phyloP scores from a whole-genome alignment of 805 yeast genomes.

The Nakazawaea anatomiae region DNA sequence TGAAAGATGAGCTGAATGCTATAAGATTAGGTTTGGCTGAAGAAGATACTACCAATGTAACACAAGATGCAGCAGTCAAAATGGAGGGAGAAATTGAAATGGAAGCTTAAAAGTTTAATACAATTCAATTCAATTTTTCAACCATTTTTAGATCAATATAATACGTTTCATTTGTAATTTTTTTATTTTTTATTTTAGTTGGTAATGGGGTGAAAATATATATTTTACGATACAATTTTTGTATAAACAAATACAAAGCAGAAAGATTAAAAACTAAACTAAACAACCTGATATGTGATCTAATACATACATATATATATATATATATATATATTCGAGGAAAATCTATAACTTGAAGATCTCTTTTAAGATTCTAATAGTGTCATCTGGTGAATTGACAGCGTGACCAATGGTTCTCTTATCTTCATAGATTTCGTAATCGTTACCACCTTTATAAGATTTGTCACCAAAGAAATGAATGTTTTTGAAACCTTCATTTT shows the following conservation, averaged over 20 bases:
- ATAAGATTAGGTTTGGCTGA: slow-evolving; percentile 1
- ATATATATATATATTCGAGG: too few species aligned
- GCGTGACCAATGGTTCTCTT: slow-evolving; percentile 94
- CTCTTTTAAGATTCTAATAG: slow-evolving; percentile 80
- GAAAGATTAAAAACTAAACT: too few species aligned
- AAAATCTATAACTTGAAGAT: slow-evolving; percentile 47
- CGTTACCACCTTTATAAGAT: slow-evolving; percentile 96
- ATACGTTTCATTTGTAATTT: neutral
- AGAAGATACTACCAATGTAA: neutral
- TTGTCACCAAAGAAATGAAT: slow-evolving; percentile 99
- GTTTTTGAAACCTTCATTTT: slow-evolving; percentile 71
- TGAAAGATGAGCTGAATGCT: slow-evolving; percentile 7
- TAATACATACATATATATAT: too few species aligned
- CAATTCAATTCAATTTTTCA: too few species aligned
- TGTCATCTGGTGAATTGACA: slow-evolving; percentile 84
- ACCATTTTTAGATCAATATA: too few species aligned
- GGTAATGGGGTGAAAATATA: too few species aligned
- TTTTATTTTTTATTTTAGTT: neutral
- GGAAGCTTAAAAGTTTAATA: neutral
- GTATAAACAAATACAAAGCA: too few species aligned
- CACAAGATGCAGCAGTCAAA: neutral
- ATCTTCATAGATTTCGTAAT: slow-evolving; percentile 92
- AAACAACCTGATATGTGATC: neutral
- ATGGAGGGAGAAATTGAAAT: slow-evolving; percentile 4
- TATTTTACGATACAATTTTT: too few species aligned